phyloP scores from a whole-genome alignment of 305 asterid species.

The Rubia occidens region DNA sequence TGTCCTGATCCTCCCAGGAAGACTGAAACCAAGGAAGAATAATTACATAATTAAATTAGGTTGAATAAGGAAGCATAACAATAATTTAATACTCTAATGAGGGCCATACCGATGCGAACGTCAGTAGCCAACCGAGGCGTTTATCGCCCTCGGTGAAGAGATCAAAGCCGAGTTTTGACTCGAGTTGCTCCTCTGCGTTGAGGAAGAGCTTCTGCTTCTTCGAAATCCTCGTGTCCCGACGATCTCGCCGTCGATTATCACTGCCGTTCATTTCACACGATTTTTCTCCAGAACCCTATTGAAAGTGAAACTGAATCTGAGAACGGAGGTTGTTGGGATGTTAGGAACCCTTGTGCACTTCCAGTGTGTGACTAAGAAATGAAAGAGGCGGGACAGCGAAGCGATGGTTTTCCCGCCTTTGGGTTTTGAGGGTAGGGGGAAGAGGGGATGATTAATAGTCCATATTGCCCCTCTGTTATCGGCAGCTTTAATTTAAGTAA shows the following conservation, averaged over 20 bases:
- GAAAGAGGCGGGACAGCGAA: conserved; percentile 18
- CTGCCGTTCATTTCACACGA: conserved; percentile 41
- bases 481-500: no score
- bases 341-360: neutral
- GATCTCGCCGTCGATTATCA: conserved; percentile 57
- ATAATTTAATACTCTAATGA: neutral
- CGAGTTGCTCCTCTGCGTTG: conserved; percentile 86
- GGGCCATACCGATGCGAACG: conserved; percentile 61
- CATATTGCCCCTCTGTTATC: no score
- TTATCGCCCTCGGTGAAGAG: conserved; percentile 81
- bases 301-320: neutral
- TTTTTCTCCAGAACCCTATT: neutral
- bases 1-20: conserved; percentile 89
- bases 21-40: conserved; percentile 38
- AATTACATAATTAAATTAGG: conserved; percentile 5
- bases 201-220: conserved; percentile 81
- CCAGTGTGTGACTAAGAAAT: neutral
- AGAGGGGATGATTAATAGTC: no score
- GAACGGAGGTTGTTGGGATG: neutral
- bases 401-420: conserved; percentile 20
- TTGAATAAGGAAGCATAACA: neutral
- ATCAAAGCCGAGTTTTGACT: conserved; percentile 73
- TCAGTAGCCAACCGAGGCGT: conserved; percentile 98
- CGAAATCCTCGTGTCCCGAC: conserved; percentile 65
- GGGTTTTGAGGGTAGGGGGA: neutral